Evolutionary conservation across 768 basidiomycete species (phyloP), one percentile per base, ranked within the genome.

Genomic region (Postia placenta): DNA sequence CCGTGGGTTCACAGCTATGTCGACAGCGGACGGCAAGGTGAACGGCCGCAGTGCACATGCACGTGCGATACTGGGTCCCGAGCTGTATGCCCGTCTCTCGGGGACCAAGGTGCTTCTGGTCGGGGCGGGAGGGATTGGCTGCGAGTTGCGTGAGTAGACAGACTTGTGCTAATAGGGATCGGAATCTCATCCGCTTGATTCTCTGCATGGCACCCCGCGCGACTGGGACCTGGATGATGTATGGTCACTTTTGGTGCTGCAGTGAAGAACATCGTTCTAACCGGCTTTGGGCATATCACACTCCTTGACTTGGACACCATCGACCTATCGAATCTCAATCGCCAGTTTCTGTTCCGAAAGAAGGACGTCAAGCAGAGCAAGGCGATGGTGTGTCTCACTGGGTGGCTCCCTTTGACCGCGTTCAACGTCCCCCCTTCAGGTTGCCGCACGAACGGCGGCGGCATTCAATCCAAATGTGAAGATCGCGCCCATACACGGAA

Each of bases 341-440:
- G 95, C 19, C 95, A 98, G 60, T 99, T 98, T 65, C 72, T 99
- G 35, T 99, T 99, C 70, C 79, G 80, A 54, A 98, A 97, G 69
- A 95, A 95, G 62, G 93, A 98, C 60, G 87, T 99, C 48, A 96
- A 96, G 63, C 89, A 96, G 61, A 87, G 93, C 59, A 99, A 99
- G 71, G 89, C 95, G 2, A 62, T 94, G 68, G 93, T 92, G 51
- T 37, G 81, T 53, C 3, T 30, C 6, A 3, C 24, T 48, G 11
- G n/a, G 38, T 22, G 15, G 38, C 38, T 39, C 19, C 19, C 20
- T 39, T 6, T 39, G 38, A 9, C 7, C 20, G 12, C 38, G 20
- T 19, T 39, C 38, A 39, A 33, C 38, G 15, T 28, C 25, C 42
- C 36, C 14, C 15, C 4, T 25, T 1, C 57, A 89, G 88, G 79